These are phyloP conservation scores for Monascus purpureus DNA, from an alignment of 495 filamentous ascomycete species.

Conservation along the genomic window DNA sequence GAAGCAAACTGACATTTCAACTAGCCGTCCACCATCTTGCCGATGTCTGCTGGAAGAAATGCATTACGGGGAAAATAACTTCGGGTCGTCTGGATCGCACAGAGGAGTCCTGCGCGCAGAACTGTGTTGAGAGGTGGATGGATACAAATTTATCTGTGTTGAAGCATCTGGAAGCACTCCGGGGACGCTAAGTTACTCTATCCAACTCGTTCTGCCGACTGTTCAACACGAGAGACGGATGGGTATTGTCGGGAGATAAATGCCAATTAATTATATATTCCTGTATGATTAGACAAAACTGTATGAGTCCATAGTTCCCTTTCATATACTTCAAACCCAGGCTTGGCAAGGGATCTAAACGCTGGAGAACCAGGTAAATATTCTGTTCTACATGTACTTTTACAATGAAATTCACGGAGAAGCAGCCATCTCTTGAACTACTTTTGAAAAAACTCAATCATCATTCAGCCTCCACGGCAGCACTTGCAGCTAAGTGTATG, in stretches of 20 bases:
- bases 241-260: background rate
- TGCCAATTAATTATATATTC: too few species aligned
- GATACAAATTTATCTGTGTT: conserved; percentile 72
- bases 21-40: conserved; percentile 66
- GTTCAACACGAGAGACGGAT: conserved; percentile 1
- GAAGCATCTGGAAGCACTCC: conserved; percentile 59
- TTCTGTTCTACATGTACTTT: too few species aligned
- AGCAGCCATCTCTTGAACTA: too few species aligned
- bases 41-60: conserved; percentile 88
- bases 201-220: too few species aligned
- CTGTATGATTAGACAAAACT: conserved; percentile 1
- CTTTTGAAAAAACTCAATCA: too few species aligned
- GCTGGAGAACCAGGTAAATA: too few species aligned
- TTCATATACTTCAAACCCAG: too few species aligned
- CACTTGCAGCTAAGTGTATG: conserved; percentile 21
- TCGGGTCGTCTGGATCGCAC: conserved; percentile 50
- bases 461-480: conserved; percentile 31
- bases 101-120: conserved; percentile 72
- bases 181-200: conserved; percentile 27
- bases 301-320: background rate
- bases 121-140: conserved; percentile 89
- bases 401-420: too few species aligned
- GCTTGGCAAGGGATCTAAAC: too few species aligned
- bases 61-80: conserved; percentile 54
- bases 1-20: conserved; percentile 7